Evolutionary conservation across 805 yeast species (phyloP).

Genomic region (Lipomyces mesembrius): DNA sequence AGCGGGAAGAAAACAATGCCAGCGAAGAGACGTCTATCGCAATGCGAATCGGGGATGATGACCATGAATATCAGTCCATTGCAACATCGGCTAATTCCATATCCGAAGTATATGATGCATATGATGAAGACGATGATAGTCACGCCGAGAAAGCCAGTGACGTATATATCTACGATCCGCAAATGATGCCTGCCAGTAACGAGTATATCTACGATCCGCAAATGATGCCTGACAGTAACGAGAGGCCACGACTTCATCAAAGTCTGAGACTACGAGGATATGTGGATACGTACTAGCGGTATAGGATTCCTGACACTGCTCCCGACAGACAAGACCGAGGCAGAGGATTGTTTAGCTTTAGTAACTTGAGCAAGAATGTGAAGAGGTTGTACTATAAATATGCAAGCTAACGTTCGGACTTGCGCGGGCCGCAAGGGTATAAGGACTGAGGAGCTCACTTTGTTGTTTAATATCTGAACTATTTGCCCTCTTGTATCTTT

Average conservation of each 20-base stretch:
- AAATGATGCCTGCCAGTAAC: constrained; percentile 7
- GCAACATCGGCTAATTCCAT: not conserved
- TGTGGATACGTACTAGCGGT: constrained; percentile 6
- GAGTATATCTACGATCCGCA: constrained; percentile 23
- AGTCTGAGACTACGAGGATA: constrained; percentile 11
- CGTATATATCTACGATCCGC: constrained; percentile 18
- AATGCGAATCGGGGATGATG: not conserved
- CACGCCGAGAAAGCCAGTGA: not conserved
- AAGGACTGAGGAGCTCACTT: too few species aligned
- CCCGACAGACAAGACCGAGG: not conserved
- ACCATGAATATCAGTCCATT: constrained; percentile 1
- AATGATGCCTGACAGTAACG: constrained; percentile 4
- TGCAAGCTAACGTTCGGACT: not conserved
- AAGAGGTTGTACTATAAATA: constrained; percentile 6
- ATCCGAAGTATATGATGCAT: constrained; percentile 1
- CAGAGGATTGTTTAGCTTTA: constrained; percentile 13
- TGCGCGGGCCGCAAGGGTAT: not conserved
- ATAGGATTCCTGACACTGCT: constrained; percentile 9
- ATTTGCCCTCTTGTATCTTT: too few species aligned
- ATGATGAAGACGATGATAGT: constrained; percentile 10
- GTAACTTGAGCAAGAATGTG: constrained; percentile 18
- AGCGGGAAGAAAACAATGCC: not conserved
- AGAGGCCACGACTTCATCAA: constrained; percentile 12
- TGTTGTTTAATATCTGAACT: too few species aligned
- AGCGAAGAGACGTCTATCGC: not conserved